Percentiles rank a stretch among this genome's conserved stretches.
Evolutionary conservation across 2,329 filamentous ascomycete species (phyloP).

Genomic region (Colletotrichum chrysophilum): DNA sequence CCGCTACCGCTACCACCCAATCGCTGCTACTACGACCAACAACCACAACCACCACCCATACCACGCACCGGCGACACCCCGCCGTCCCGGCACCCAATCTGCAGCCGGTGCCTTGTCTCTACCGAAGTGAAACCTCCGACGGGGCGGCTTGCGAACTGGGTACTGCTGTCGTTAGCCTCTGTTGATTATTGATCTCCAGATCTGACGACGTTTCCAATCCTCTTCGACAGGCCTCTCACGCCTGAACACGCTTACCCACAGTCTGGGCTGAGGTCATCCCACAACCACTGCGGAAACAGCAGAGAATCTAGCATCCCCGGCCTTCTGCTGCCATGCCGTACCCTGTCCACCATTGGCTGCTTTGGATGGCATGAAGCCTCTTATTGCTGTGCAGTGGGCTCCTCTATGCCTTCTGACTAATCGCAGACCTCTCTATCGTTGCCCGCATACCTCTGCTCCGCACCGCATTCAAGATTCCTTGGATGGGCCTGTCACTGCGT

Average conservation of each 20-base stretch:
- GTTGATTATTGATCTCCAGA: background rate
- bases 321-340: background rate
- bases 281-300: background rate
- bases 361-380: conserved; percentile 1
- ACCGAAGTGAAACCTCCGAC: conserved; percentile 22
- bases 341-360: background rate
- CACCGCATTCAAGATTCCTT: background rate
- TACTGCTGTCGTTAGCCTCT: background rate
- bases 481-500: background rate
- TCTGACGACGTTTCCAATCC: background rate
- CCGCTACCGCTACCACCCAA: background rate
- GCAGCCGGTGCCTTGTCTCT: conserved; percentile 17
- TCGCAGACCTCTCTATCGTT: conserved; percentile 3
- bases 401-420: conserved; percentile 8
- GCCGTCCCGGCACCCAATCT: conserved; percentile 14
- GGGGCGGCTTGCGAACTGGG: background rate
- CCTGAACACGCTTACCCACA: background rate
- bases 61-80: conserved; percentile 1
- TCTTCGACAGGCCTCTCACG: background rate
- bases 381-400: conserved; percentile 2
- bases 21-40: background rate
- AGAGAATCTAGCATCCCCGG: background rate
- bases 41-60: background rate
- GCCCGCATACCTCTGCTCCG: background rate
- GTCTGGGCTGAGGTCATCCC: background rate